These are phyloP conservation scores for Botryobasidium botryosum DNA, from an alignment of 768 basidiomycete species.

Conservation along the genomic window DNA sequence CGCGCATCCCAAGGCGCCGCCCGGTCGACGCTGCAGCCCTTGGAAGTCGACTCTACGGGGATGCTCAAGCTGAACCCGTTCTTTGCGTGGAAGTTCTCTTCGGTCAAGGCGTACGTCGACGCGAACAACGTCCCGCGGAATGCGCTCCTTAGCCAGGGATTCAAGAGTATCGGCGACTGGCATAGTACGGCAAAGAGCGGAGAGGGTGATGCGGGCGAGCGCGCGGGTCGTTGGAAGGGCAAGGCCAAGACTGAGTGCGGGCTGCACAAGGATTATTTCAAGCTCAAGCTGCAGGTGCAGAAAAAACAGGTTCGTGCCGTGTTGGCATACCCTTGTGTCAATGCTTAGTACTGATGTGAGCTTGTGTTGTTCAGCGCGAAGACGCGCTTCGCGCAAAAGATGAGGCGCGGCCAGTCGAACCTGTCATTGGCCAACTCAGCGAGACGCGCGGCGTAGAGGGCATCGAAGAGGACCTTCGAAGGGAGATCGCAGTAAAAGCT, in stretches of 20 bases:
- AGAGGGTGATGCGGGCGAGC: slow-evolving; percentile 52
- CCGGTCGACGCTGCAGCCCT: slow-evolving; percentile 59
- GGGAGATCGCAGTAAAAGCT: no score
- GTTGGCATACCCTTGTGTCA: background rate
- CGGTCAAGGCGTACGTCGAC: slow-evolving; percentile 74
- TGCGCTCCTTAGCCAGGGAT: slow-evolving; percentile 74
- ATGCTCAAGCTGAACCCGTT: slow-evolving; percentile 90
- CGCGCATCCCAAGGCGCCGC: slow-evolving; percentile 89
- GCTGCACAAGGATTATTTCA: slow-evolving; percentile 79
- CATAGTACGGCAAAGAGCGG: slow-evolving; percentile 70
- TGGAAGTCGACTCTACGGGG: slow-evolving; percentile 83
- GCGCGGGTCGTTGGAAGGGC: slow-evolving; percentile 85
- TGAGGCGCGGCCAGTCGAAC: slow-evolving; percentile 15
- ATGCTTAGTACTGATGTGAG: background rate
- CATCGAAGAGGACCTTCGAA: no score
- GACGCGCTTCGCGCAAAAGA: slow-evolving; percentile 14
- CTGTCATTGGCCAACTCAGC: no score
- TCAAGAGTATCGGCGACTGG: slow-evolving; percentile 94
- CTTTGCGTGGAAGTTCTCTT: slow-evolving; percentile 67
- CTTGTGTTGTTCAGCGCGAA: slow-evolving; percentile 15
- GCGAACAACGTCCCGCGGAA: slow-evolving; percentile 76
- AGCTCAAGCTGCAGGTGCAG: slow-evolving; percentile 27
- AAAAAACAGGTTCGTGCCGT: slow-evolving; percentile 18
- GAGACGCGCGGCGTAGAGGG: no score
- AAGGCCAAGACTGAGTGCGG: slow-evolving; percentile 88